A percentile compares a stretch with the other conserved stretches of the same genome.
Evolutionary conservation across 176 grass and related monocot species (phyloP).

Genomic region (Paspalum vaginatum): DNA sequence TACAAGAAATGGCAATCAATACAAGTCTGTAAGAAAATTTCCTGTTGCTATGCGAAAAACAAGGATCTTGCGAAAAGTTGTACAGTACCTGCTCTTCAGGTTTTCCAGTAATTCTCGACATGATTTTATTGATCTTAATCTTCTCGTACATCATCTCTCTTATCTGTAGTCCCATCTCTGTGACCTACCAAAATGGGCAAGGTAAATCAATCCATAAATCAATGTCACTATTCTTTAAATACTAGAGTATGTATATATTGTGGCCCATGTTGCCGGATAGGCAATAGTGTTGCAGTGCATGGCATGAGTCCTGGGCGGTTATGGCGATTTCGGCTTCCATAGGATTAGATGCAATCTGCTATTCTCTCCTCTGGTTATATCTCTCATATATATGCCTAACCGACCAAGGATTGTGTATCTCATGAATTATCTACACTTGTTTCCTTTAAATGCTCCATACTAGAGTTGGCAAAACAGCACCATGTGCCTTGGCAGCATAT

Average conservation of each 20-base stretch:
- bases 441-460: neutral
- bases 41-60: neutral
- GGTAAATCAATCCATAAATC: constrained; percentile 40
- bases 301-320: no score
- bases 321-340: no score
- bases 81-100: constrained; percentile 67
- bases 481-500: constrained; percentile 3
- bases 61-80: constrained; percentile 30
- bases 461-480: neutral
- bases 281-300: no score
- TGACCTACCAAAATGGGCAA: constrained; percentile 42
- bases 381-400: no score
- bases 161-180: constrained; percentile 71
- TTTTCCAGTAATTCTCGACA: constrained; percentile 95
- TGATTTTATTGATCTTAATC: constrained; percentile 90
- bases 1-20: constrained; percentile 47
- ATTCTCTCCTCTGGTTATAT: no score
- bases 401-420: no score
- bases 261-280: no score
- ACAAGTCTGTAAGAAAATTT: constrained; percentile 4
- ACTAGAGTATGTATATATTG: neutral
- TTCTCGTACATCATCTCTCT: constrained; percentile 89
- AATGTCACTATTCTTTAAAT: constrained; percentile 1
- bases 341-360: no score
- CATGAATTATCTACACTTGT: neutral